Base-by-base conservation (phyloP, 2,329 filamentous ascomycete species). In the Setomelanomma holmii region DNA sequence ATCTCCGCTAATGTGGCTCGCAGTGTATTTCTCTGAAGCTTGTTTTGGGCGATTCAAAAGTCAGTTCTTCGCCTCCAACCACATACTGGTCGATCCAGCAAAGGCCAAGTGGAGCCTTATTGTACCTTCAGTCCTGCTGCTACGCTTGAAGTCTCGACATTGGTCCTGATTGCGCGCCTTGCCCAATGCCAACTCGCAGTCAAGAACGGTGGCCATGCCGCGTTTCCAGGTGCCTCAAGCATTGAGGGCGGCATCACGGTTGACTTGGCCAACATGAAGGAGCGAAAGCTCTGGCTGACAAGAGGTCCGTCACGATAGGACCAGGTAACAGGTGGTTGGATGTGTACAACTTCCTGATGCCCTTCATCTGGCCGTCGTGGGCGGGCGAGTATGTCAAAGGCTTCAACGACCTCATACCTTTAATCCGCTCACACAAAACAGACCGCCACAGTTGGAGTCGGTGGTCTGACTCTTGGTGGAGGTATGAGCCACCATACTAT, bases 161-260 rank as follows among this genome's bases (percentile, higher is more conserved):
- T 54, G 1, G 52, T 65, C 10, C 43, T 65, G 1, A 3, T 57
- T 4, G 53, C 62, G 17, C 51, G 58, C 16, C 23, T 58, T 0
- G 53, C 60, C 17, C 58, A 60, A 41, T 71, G 64, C 33, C 63
- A 57, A 73, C 78, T 78, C 51, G 76, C 76, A 1, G 68, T 80
- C 2, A 77, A 76, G 46, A 71, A 74, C 27, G 78, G 78, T 22
- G 78, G 78, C 4, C 78, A 80, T 51, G 69, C 69, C 11, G 60
- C 68, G 5, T 72, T 68, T 56, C 61, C 68, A 0, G 76, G 77
- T 6, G 67, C 71, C 12, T 76, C 75, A 19, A 78, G 75, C 45
- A 78, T 79, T 19, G 60, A 72, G 3, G 62, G 64, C 36, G 79
- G 78, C 1, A 74, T 81, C 5, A 78, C 76, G 0, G 64, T 81